These are phyloP conservation scores for Daldinia caldariorum DNA, from an alignment of 495 filamentous ascomycete species.

Conservation along the genomic window DNA sequence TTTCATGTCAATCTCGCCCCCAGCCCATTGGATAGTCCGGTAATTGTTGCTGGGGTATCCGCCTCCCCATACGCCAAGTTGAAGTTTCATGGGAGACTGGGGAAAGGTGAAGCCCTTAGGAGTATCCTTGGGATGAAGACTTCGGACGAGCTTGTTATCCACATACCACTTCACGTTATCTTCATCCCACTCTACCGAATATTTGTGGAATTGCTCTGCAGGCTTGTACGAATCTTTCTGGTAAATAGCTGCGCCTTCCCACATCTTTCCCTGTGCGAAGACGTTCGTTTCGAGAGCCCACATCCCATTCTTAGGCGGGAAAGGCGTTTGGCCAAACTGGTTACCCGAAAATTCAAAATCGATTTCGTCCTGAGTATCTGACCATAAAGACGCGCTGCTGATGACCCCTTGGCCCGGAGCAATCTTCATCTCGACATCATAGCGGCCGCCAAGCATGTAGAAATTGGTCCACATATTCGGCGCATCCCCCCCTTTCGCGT, in stretches of 20 bases:
- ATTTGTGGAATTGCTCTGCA: conserved; percentile 82
- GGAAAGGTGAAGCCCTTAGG: conserved; percentile 70
- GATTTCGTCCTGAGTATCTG: conserved; percentile 92
- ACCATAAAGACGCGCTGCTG: conserved; percentile 85
- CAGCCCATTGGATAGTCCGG: conserved; percentile 71
- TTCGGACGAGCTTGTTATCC: conserved; percentile 75
- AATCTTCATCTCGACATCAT: conserved; percentile 74
- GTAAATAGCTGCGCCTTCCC: conserved; percentile 70
- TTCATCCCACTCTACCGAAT: conserved; percentile 86
- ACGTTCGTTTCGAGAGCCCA: conserved; percentile 83
- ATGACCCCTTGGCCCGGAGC: conserved; percentile 78
- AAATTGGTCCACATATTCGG: conserved; percentile 75
- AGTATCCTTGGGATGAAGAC: conserved; percentile 51
- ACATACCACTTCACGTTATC: conserved; percentile 82
- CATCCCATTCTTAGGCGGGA: conserved; percentile 45
- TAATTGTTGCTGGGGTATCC: conserved; percentile 67
- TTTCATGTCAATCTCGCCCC: conserved; percentile 71
- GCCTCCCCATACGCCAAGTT: conserved; percentile 79
- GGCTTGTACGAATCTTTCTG: conserved; percentile 74
- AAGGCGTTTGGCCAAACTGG: conserved; percentile 59
- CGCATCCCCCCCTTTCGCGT: conserved; percentile 76
- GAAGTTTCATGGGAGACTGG: conserved; percentile 79
- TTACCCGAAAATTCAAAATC: conserved; percentile 87
- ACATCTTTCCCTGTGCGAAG: conserved; percentile 84
- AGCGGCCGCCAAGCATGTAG: conserved; percentile 83